Base-by-base conservation (phyloP, 2,329 filamentous ascomycete genomes). In the Thielaviopsis cerberus region DNA sequence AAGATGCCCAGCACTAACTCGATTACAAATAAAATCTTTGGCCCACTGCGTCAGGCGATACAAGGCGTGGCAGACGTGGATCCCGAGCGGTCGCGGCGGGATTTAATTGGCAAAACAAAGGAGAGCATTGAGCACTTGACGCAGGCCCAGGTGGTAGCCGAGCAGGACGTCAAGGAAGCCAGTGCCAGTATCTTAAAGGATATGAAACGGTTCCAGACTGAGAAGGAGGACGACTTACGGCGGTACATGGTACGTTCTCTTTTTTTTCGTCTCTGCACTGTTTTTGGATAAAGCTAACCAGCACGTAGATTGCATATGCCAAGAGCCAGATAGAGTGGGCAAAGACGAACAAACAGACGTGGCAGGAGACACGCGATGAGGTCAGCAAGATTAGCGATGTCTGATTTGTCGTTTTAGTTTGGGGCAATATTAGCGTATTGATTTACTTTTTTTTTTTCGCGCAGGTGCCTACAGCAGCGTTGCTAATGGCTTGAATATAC, bases 21-120 rank as follows among this genome's bases (percentile, higher is more conserved):
- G 62, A 90, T 97, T 62, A 90, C 90, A 1, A 83, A 82, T 67
- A 95, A 91, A 72, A 88, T 98, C 56, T 97, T 98, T 69, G 92
- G 91, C 0, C 86, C 90, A 11, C 85, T 98, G 62, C 94, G 88
- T 58, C 91, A 98, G 71, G 92, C 92, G 0, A 88, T 97, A 34
- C 88, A 97, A 66, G 92, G 92, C 3, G 91, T 97, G 65, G 91
- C 92, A 1, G 92, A 98, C 68, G 88, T 94, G 50, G 92, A 98
- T 67, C 92, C 92, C 0, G 92, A 98, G 71, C 79, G 90, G 62
- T 95, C 90, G 51, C 79, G 92, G 57, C 80, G 92, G 57, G 92
- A 98, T 68, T 85, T 88, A 62, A 96, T 98, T 64, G 90, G 91
- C 45, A 97, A 96, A 76, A 98, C 92, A 0, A 83, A 85, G 63